A percentile compares a stretch with the other conserved stretches of the same genome.
These are phyloP conservation scores for Cordyceps militaris DNA, from an alignment of 2,329 filamentous ascomycete genomes.

Conservation along the genomic window DNA sequence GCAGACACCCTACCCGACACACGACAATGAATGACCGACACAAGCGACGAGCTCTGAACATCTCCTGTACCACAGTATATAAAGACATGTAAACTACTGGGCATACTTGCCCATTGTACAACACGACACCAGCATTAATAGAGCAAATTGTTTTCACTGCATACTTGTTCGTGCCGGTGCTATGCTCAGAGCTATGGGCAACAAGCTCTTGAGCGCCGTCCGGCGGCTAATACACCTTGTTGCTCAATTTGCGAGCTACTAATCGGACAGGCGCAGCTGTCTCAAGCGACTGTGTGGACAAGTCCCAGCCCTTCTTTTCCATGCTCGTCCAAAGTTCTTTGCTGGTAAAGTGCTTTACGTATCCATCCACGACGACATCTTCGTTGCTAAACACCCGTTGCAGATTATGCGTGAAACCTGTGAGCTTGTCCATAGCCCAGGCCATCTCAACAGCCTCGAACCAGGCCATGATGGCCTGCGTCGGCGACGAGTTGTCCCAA, in stretches of 20 bases:
- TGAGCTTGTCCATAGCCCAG: slow-evolving; percentile 23
- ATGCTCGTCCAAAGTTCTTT: slow-evolving; percentile 24
- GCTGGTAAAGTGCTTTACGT: background rate
- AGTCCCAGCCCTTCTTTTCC: slow-evolving; percentile 27
- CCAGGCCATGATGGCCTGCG: slow-evolving; percentile 30
- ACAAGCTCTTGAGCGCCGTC: background rate
- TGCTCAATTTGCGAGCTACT: slow-evolving; percentile 16
- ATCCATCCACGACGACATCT: background rate
- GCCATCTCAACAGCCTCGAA: slow-evolving; percentile 31
- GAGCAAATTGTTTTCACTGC: slow-evolving; percentile 6
- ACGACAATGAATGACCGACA: background rate
- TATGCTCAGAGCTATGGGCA: background rate
- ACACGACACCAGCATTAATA: slow-evolving; percentile 2
- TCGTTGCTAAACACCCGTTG: background rate
- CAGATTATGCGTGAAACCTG: background rate
- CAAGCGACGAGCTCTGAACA: background rate
- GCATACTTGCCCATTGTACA: background rate
- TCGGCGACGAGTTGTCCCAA: slow-evolving; percentile 23
- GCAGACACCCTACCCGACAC: background rate
- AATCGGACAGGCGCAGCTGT: slow-evolving; percentile 30
- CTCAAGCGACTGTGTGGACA: slow-evolving; percentile 30
- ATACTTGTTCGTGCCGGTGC: background rate
- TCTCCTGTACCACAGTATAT: slow-evolving; percentile 10
- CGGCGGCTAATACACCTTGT: slow-evolving; percentile 18
- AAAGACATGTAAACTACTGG: background rate